Base-by-base conservation (phyloP, 257 asterid genomes). In the Apocynum venetum region DNA sequence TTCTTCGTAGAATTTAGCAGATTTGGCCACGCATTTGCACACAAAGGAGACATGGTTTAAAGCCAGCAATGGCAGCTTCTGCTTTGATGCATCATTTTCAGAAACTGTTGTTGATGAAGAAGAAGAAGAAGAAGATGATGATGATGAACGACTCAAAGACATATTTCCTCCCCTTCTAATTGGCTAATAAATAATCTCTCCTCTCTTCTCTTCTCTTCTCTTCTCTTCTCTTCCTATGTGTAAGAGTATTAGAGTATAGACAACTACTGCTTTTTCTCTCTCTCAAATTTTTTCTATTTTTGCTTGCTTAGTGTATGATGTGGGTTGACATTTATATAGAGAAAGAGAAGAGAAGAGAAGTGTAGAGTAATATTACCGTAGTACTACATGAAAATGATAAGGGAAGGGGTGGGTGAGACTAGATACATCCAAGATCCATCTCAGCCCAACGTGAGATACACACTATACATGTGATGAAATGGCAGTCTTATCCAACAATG, bases 1-100 rank as follows among this genome's bases (percentile, higher is more conserved):
- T 64, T 87, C 89, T 48, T 88, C 85, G 63, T 89, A 93, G 65
- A 93, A 93, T 38, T 86, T 79, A 1, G 81, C 92, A 6, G 97
- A 88, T 84, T 31, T 85, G 56, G 72, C 8, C 1, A 91, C 91
- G 0, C 97, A 91, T 85, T 88, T 88, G 86, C 93, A 89, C n/a
- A 93, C 88, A 68, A 73, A 89, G 0, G 97, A 93, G 44, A 93
- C 95, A 60, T 91, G 97, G 75, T 93, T 93, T 53, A 93, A 65
- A 8, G 96, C 83, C 81, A 91, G 72, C 76, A 84, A 46, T 5
- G 95, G 97, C 78, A 86, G 20, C 57, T 83, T 79, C 38, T 72
- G 78, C 3, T 41, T 55, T 2, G 49, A 66, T 14, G 43, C 74
- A 10, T 36, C 70, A 12, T 51, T 43, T 20, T 38, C 8, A 2